Conservation (phyloP, 129 eudicot species). For the Dittrichia graveolens region DNA sequence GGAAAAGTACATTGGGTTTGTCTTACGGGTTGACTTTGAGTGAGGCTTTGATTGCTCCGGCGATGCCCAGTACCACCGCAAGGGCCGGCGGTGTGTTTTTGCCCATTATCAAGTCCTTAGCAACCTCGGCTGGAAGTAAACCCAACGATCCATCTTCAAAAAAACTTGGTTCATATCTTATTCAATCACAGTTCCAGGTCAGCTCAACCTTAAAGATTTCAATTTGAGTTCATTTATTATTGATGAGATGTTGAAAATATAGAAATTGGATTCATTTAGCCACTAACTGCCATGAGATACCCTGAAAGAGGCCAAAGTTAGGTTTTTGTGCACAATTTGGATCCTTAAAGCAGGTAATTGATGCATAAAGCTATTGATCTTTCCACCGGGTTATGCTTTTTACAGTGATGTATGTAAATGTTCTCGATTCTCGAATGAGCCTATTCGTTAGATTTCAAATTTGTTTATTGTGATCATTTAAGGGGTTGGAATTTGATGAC, state of each 20-base stretch:
- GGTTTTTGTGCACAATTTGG: constrained; percentile 13
- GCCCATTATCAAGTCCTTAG: constrained; percentile 83
- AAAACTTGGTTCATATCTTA: constrained; percentile 74
- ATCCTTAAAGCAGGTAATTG: neutral
- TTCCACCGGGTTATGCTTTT: neutral
- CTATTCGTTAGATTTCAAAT: neutral
- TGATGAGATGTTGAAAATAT: constrained; percentile 11
- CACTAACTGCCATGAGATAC: constrained; percentile 1
- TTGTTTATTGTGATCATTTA: neutral
- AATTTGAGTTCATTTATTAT: constrained; percentile 10
- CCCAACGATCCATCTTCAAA: constrained; percentile 60
- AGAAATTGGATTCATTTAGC: constrained; percentile 1
- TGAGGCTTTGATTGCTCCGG: constrained; percentile 93
- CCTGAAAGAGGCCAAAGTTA: neutral
- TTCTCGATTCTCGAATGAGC: neutral
- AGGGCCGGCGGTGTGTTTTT: constrained; percentile 95
- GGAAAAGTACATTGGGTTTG: constrained; percentile 82
- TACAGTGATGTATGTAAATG: neutral
- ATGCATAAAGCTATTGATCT: constrained; percentile 3
- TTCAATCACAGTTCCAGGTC: constrained; percentile 90
- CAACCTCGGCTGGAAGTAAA: constrained; percentile 72
- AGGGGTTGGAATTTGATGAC: constrained; percentile 2
- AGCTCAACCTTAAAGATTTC: neutral
- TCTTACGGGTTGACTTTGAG: constrained; percentile 86
- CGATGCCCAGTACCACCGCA: constrained; percentile 96